A percentile compares a stretch with the other conserved stretches of the same genome.
Conservation (phyloP, 2,329 filamentous ascomycete genomes). For the Cladosporium velox region DNA sequence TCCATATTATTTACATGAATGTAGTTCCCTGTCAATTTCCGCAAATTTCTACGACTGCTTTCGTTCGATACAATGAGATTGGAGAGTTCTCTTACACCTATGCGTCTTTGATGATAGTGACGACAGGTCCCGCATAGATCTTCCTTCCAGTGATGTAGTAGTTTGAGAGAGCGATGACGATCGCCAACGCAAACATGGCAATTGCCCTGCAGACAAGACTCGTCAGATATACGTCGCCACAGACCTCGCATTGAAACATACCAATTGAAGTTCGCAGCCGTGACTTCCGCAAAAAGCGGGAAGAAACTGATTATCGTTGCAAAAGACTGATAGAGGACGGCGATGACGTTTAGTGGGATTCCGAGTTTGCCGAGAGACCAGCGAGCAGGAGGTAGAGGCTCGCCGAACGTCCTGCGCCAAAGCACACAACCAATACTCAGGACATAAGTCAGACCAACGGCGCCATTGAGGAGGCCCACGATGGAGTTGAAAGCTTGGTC, state of each 20-base stretch:
- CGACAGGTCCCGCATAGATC: slow-evolving; percentile 24
- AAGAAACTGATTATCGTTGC: slow-evolving; percentile 25
- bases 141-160: slow-evolving; percentile 22
- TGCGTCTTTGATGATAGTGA: neutral
- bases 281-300: slow-evolving; percentile 23
- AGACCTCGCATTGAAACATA: neutral
- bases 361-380: slow-evolving; percentile 30
- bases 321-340: slow-evolving; percentile 33
- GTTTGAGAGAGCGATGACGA: slow-evolving; percentile 20
- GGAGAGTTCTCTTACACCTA: neutral
- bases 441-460: slow-evolving; percentile 44
- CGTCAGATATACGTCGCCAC: neutral
- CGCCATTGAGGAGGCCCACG: slow-evolving; percentile 26
- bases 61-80: neutral
- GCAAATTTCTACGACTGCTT: no score
- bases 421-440: slow-evolving; percentile 37
- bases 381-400: slow-evolving; percentile 27
- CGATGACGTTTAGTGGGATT: slow-evolving; percentile 28
- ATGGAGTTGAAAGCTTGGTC: slow-evolving; percentile 1
- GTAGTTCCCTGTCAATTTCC: no score
- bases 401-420: neutral
- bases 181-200: slow-evolving; percentile 26
- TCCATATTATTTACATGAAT: no score
- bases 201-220: slow-evolving; percentile 6
- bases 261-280: slow-evolving; percentile 25